Base-by-base conservation (phyloP, 352 stramenopile genomes). In the Phytophthora lateralis region DNA sequence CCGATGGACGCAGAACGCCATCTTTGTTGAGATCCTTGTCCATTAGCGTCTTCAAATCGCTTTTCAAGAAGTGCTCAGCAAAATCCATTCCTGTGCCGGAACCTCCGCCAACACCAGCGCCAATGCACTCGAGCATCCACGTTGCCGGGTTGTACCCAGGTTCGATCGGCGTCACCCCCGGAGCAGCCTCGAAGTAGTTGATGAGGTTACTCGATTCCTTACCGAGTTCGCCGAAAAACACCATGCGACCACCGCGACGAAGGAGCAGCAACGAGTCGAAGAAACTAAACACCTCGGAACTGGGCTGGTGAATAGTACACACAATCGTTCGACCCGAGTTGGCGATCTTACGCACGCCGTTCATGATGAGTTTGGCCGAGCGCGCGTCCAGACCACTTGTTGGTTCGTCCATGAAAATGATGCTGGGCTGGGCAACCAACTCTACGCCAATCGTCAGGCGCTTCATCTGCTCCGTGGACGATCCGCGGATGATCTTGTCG, bases 301-400 rank as follows among this genome's bases (percentile, higher is more conserved):
- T 85, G 14, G 93, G 93, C 66, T 98, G 93, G 60, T 98, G 93
- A 65, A 98, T 98, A 6, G 90, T 97, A 50, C 93, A 97, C 0
- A 97, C 72, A 27, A 98, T 78, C 3, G 83, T 94, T 15, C 79
- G 65, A 1, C 89, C 88, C 5, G 78, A 78, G 45, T 71, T 60
- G 10, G 91, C 89, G 46, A 97, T 84, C 55, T 96, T 95, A 49
- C 91, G 89, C 15, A 97, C 76, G 2, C 94, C 78, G n/a, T 85
- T 80, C 61, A 97, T 92, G 17, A 97, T 70, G 44, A 94, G 72
- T 41, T 96, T 87, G 15, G 93, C 93, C 3, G 75, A 83, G 49
- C 82, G 94, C 5, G 82, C 85, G 60, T 98, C 93, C 10, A 98
- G 63, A 6, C 93, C 93, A 48, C 71, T 91, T 15, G 84, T 97